A percentile compares a stretch with the other conserved stretches of the same genome.
phyloP scores from a whole-genome alignment of 2,329 filamentous ascomycete species.

The Hymenoscyphus occultus region DNA sequence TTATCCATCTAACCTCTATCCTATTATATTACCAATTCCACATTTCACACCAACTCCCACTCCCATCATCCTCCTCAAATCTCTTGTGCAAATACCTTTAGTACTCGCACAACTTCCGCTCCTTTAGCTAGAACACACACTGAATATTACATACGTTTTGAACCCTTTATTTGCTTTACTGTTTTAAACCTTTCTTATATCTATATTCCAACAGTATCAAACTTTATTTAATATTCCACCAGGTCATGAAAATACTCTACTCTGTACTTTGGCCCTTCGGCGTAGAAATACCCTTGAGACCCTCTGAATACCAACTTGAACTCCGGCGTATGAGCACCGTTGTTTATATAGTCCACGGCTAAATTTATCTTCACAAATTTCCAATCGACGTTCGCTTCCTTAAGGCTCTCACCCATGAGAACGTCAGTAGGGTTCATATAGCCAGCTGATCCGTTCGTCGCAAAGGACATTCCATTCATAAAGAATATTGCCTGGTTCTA shows the following conservation, averaged over 20 bases:
- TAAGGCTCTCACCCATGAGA: slow-evolving; percentile 6
- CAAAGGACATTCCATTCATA: slow-evolving; percentile 22
- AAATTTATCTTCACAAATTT: not conserved
- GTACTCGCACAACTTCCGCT: too few relatives aligned
- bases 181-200: too few relatives aligned
- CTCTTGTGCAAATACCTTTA: too few relatives aligned
- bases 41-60: too few relatives aligned
- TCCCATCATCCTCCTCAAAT: too few relatives aligned
- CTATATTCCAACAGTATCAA: too few relatives aligned
- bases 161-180: too few relatives aligned
- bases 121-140: too few relatives aligned
- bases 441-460: slow-evolving; percentile 16
- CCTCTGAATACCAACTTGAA: not conserved
- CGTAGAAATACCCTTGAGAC: slow-evolving; percentile 14
- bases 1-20: too few relatives aligned
- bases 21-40: too few relatives aligned
- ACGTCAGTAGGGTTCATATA: not conserved
- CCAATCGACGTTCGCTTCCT: slow-evolving; percentile 6
- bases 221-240: slow-evolving; percentile 16
- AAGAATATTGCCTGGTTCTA: slow-evolving; percentile 17
- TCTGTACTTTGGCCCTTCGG: slow-evolving; percentile 16
- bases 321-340: not conserved
- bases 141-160: too few relatives aligned
- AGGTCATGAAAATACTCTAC: slow-evolving; percentile 18
- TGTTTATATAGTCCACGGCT: slow-evolving; percentile 10